Evolutionary conservation across 441 rosid species (phyloP).

Genomic region (Erodium texanum): DNA sequence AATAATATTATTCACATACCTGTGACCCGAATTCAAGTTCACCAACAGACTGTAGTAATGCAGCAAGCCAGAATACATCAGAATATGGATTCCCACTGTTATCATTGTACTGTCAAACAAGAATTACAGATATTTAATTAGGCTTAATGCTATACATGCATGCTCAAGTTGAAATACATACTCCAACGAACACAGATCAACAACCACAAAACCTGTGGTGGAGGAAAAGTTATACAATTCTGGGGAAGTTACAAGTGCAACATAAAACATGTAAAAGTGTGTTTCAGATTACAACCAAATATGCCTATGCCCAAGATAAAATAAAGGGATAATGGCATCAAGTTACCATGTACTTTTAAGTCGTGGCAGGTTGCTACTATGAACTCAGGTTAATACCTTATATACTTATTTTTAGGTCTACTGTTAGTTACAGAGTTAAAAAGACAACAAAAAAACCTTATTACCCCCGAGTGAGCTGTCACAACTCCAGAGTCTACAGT

Average conservation of each 20-base stretch:
- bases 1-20: conserved; percentile 41
- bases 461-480: too few species aligned
- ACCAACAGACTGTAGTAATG: conserved; percentile 82
- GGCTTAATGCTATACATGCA: background rate
- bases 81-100: conserved; percentile 90
- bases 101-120: conserved; percentile 71
- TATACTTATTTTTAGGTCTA: too few species aligned
- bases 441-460: too few species aligned
- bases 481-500: too few species aligned
- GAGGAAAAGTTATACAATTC: background rate
- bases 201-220: background rate
- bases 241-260: background rate
- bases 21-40: conserved; percentile 90
- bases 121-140: conserved; percentile 11
- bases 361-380: too few species aligned
- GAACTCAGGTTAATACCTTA: too few species aligned
- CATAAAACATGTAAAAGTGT: background rate
- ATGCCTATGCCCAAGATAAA: too few species aligned
- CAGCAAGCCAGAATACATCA: conserved; percentile 96
- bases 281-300: background rate
- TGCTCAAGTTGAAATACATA: background rate
- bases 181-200: background rate
- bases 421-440: too few species aligned
- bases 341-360: too few species aligned
- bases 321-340: too few species aligned